A percentile compares a stretch with the other conserved stretches of the same genome.
phyloP scores from a whole-genome alignment of 2,329 filamentous ascomycete species.

The Clathrospora elynae region DNA sequence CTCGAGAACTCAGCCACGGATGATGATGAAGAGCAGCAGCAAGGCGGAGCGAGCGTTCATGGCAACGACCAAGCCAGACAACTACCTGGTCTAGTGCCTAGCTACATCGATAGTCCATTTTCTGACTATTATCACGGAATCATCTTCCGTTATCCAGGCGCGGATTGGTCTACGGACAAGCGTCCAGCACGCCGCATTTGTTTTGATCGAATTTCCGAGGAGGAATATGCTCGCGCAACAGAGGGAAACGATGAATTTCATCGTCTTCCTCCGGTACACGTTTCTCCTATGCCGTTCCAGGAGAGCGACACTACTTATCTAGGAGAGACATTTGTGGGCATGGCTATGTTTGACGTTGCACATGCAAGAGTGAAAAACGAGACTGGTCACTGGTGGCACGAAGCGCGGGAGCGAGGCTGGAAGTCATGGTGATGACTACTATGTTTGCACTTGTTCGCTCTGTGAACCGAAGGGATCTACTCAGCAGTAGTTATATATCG shows the following conservation, averaged over 20 bases:
- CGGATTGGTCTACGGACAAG: background rate
- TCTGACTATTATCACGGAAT: slow-evolving; percentile 8
- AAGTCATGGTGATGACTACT: slow-evolving; percentile 11
- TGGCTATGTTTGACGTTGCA: slow-evolving; percentile 14
- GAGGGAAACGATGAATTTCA: background rate
- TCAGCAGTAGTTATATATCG: slow-evolving; percentile 6
- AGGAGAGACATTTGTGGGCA: slow-evolving; percentile 14
- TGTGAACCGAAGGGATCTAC: slow-evolving; percentile 2
- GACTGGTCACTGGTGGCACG: slow-evolving; percentile 1
- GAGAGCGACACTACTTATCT: slow-evolving; percentile 8
- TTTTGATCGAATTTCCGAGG: background rate
- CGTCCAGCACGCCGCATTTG: background rate
- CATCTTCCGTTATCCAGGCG: background rate
- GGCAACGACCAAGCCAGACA: slow-evolving; percentile 9
- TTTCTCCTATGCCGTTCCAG: slow-evolving; percentile 12
- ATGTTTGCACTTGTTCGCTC: slow-evolving; percentile 5
- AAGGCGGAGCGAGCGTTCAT: slow-evolving; percentile 10
- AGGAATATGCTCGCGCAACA: background rate
- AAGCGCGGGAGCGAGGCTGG: slow-evolving; percentile 11
- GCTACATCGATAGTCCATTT: slow-evolving; percentile 10
- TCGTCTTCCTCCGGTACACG: slow-evolving; percentile 4
- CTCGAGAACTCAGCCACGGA: slow-evolving; percentile 11
- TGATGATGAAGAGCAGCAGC: slow-evolving; percentile 14
- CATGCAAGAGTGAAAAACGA: slow-evolving; percentile 10
- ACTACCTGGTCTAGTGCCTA: slow-evolving; percentile 8